Base-by-base conservation (phyloP, 768 basidiomycete species). In the Termitomyces sp. region DNA sequence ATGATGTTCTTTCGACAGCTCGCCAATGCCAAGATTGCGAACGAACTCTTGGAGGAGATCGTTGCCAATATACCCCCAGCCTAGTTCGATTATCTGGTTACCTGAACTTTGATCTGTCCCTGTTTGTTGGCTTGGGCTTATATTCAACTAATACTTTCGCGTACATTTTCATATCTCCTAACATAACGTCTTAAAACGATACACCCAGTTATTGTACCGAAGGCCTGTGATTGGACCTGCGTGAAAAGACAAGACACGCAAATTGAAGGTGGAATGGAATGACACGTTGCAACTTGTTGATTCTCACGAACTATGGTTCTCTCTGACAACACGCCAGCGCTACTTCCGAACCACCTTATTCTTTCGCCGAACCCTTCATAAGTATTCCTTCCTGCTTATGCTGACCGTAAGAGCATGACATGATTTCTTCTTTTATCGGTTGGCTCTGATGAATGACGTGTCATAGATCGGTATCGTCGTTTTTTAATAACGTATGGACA, bases 1-100 rank as follows among this genome's bases (percentile, higher is more conserved):
- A n/a, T 20, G 52, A 35, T 52, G 51, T 41, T 44, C 47, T 57
- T 54, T 43, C 40, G 18, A 13, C 52, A 90, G 88, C 78, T 88
- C 22, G 72, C 83, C 44, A 88, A 77, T 66, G 82, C 85, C 43
- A 88, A 88, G 73, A 82, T 88, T 59, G 87, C 88, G 8, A 74
- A 79, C 60, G 88, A 89, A 47, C 74, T 91, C 36, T 70, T 89
- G 59, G 83, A 86, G 55, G 78, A 79, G 63, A 79, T 83, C 48
- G 71, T 75, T 49, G 73, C 75, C 47, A 77, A 80, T 66, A 75
- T 82, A 60, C 81, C 81, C 48, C 50, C 70, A 22, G 74, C 60
- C 70, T 69, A 48, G 35, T 49, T 14, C 3, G 5, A 46, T 14
- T 26, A 20, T n/a, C 20, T 52, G 18, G 41, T 43, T 4, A 45